Evolutionary conservation across 192 early-diverging fungal species (phyloP).

Genomic region (Lobosporangium transversale): DNA sequence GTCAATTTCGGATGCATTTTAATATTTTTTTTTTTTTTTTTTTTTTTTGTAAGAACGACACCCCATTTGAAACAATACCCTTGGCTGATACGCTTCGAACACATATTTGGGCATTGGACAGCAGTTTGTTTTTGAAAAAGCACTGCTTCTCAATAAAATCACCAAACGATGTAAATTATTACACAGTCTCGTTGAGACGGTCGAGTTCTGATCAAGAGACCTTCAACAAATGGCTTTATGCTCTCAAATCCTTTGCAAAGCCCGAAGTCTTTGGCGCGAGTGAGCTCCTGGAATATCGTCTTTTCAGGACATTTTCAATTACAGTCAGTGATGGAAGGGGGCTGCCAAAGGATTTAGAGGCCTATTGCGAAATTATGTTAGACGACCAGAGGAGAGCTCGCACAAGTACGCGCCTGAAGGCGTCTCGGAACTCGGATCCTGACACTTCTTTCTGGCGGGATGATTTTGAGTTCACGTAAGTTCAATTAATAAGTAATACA

Average conservation of each 20-base stretch:
- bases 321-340: conserved; percentile 38
- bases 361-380: conserved; percentile 57
- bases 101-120: conserved; percentile 42
- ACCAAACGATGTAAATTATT: conserved; percentile 37
- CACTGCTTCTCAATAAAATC: conserved; percentile 46
- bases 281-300: conserved; percentile 32
- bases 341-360: conserved; percentile 42
- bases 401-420: conserved; percentile 52
- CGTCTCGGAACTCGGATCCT: conserved; percentile 11
- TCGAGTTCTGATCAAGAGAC: conserved; percentile 38
- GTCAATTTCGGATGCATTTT: too few species aligned
- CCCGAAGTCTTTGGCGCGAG: conserved; percentile 45
- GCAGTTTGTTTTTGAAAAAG: conserved; percentile 40
- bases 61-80: conserved; percentile 48
- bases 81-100: conserved; percentile 42
- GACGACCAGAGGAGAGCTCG: conserved; percentile 54
- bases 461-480: conserved; percentile 57
- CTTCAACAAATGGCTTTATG: conserved; percentile 40
- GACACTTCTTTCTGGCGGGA: conserved; percentile 58
- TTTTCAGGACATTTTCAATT: conserved; percentile 43
- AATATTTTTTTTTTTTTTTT: background rate
- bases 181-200: conserved; percentile 33
- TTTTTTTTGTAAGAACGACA: conserved; percentile 15
- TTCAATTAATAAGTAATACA: too few species aligned
- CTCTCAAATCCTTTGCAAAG: conserved; percentile 49